Base-by-base conservation (phyloP, 805 yeast genomes). In the Candida bentonensis region DNA sequence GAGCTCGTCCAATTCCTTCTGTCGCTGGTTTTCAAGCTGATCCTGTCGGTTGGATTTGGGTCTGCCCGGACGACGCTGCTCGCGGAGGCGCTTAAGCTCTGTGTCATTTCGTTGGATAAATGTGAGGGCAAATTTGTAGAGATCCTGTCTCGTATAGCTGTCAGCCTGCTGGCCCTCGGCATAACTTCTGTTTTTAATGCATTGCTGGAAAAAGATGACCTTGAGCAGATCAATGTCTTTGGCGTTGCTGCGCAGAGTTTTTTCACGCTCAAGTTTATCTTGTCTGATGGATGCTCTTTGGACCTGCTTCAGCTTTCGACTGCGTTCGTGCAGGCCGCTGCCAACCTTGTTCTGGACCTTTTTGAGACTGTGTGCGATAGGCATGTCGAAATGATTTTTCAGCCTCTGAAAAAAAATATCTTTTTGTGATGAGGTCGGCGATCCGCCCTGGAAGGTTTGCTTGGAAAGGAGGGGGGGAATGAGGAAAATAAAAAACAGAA, bases 241-340 rank as follows among this genome's bases (percentile, higher is more conserved):
- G 50, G 79, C 85, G 47, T 72, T 69, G 42, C 74, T 73, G 11
- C 66, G 53, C 42, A 68, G 69, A 21, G 69, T 60, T 57, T 82
- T 83, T 58, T 73, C 76, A 42, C 68, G 68, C 28, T 69, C 73
- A 43, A 89, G 63, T 59, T 82, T 84, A 42, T 69, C 70, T 50
- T 88, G 94, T 61, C 98, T 74, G 40, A 86, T 64, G 1, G 94
- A 76, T n/a, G 96, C 96, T 50, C 92, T 69, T 45, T 79, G 79
- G 43, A 89, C 65, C 58, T 82, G 85, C 61, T 81, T 81, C 61
- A 86, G 82, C 61, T 87, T 89, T 44, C 96, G 73, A 7, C 96
- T 95, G 56, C 79, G 81, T 21, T 94, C 92, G 59, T 89, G 97
- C 52, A 30, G 73, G 67, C 39, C 73, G 75, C 34, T 72, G 74